Conservation (phyloP, 352 stramenopile species). For the Ophiocytium majus region DNA sequence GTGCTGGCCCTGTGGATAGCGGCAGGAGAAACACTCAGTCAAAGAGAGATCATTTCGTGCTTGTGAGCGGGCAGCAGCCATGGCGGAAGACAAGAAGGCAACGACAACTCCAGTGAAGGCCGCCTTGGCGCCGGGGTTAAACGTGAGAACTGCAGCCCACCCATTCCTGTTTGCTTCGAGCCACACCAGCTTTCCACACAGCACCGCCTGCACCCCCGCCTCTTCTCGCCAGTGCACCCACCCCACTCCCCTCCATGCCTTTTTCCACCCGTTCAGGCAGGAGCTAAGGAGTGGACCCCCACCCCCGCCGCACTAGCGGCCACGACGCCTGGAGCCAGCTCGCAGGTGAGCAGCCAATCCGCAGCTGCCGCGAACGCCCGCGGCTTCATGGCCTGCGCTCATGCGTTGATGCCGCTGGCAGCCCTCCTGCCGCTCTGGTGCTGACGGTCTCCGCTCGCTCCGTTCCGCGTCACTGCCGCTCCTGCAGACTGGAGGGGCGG, state of each 20-base stretch:
- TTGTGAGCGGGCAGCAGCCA: too few relatives aligned
- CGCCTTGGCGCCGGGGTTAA: background rate
- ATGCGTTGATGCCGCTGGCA: background rate
- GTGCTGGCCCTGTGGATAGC: too few relatives aligned
- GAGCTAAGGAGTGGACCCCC: background rate
- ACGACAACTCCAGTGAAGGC: background rate
- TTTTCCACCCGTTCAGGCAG: background rate
- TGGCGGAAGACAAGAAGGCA: background rate
- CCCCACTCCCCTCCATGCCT: background rate
- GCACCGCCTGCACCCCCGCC: background rate
- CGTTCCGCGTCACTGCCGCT: background rate
- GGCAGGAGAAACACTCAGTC: too few relatives aligned
- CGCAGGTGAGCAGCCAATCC: background rate
- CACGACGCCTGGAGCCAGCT: background rate
- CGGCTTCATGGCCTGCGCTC: too few relatives aligned
- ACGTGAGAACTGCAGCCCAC: too few relatives aligned
- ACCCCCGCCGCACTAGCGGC: background rate
- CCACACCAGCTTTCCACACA: background rate
- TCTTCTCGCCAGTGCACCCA: background rate
- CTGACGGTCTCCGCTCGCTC: background rate
- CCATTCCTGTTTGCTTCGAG: too few relatives aligned
- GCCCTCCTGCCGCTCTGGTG: too few relatives aligned
- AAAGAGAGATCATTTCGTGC: too few relatives aligned
- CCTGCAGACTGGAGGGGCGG: background rate
- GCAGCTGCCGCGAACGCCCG: background rate